Evolutionary conservation across 2,329 filamentous ascomycete species (phyloP), one percentile per base, ranked within the genome.

Genomic region (Hymenoscyphus linearis): DNA sequence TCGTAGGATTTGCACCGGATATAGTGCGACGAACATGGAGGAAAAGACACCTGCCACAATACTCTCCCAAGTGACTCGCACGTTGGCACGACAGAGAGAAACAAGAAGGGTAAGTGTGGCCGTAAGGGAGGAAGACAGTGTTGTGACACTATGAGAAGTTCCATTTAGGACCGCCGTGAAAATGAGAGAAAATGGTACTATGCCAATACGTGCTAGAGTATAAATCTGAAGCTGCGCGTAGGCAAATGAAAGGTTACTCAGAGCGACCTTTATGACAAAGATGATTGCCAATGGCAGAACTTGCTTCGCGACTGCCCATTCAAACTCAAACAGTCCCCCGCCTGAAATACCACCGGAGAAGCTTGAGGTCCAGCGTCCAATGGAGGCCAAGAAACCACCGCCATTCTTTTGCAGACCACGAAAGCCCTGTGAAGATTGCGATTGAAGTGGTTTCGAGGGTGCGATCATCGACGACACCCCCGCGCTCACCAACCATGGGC

Each of bases 161-260:
- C 77, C 76, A 57, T 76, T 74, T 4, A 82, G 70, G 53, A 78
- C 68, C 65, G 78, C 74, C 27, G 80, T 78, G 66, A 82, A 75
- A 64, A 81, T 68, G 27, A 83, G 72, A 16, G 78, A 75, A 40
- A 82, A 70, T 0, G 81, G 80, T 2, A 81, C 75, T 36, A 80
- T 78, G 47, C 76, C 78, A 47, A 83, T 80, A 37, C 80, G 78
- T 16, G 80, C 78, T 44, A 82, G 73, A 56, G 79, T 76, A 69
- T 83, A 83, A 58, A 81, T 79, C 25, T 79, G 76, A 13, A 82
- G 75, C 57, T 78, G 76, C 14, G 79, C 77, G 63, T 82, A 82
- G 59, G 80, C 79, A 64, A 81, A 82, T 3, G 80, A 81, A 59
- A 82, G 75, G 69, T 82, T 83, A 65, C 79, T 82, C 18, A 83